Evolutionary conservation across 805 yeast species (phyloP).

Genomic region (Candida nemodendra): DNA sequence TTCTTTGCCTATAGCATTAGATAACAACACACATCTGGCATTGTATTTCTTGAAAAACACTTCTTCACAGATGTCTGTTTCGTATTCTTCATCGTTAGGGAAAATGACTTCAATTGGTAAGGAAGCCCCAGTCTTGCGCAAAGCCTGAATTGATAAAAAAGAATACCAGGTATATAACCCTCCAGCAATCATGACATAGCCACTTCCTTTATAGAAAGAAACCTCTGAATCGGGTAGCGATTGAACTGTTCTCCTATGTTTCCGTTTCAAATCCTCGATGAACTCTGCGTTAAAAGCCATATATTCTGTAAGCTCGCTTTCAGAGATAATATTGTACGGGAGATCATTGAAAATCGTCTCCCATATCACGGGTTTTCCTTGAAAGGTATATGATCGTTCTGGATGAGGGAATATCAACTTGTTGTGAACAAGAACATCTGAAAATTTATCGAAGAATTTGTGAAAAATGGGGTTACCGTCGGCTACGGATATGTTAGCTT

Average conservation of each 20-base stretch:
- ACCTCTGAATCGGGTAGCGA: constrained; percentile 43
- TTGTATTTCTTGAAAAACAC: constrained; percentile 38
- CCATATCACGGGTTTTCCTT: constrained; percentile 25
- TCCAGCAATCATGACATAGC: constrained; percentile 44
- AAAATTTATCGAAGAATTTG: constrained; percentile 9
- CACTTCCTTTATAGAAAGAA: constrained; percentile 26
- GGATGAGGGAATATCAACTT: constrained; percentile 20
- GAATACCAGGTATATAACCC: constrained; percentile 43
- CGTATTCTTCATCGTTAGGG: constrained; percentile 40
- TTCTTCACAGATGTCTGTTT: constrained; percentile 35
- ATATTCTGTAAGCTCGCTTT: constrained; percentile 8
- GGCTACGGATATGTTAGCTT: background rate
- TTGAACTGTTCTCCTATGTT: constrained; percentile 46
- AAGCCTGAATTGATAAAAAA: constrained; percentile 37
- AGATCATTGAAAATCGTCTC: constrained; percentile 19
- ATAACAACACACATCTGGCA: constrained; percentile 42
- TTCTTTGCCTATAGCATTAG: constrained; percentile 34
- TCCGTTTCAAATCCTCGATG: constrained; percentile 40
- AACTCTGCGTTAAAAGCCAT: constrained; percentile 38
- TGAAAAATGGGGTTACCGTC: constrained; percentile 7
- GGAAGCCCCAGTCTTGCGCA: constrained; percentile 42
- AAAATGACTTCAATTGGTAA: constrained; percentile 46
- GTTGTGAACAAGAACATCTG: constrained; percentile 13
- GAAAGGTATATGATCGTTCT: constrained; percentile 12
- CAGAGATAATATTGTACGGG: constrained; percentile 16